Percentiles rank a stretch among this genome's conserved stretches.
phyloP scores from a whole-genome alignment of 805 yeast genomes.

The Hanseniaspora jakobsenii region DNA sequence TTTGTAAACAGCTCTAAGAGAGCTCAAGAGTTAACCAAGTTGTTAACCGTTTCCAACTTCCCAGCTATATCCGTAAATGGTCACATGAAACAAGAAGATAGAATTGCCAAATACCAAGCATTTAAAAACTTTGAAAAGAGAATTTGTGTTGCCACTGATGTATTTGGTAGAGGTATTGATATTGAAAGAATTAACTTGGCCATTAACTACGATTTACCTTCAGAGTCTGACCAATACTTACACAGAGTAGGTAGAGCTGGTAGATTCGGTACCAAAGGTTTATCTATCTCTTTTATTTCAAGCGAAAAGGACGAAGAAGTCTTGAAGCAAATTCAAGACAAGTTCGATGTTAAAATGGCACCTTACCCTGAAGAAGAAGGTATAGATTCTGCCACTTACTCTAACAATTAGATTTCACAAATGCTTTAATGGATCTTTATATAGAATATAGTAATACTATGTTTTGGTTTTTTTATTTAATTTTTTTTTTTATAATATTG shows the following conservation, averaged over 20 bases:
- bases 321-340: constrained; percentile 82
- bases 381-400: constrained; percentile 92
- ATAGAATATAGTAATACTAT: neutral
- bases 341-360: constrained; percentile 90
- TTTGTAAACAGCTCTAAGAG: constrained; percentile 85
- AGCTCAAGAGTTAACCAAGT: constrained; percentile 81
- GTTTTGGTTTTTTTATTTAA: neutral
- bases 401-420: constrained; percentile 92
- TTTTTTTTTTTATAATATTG: too few relatives aligned
- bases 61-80: constrained; percentile 96
- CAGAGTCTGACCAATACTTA: constrained; percentile 92
- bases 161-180: constrained; percentile 98
- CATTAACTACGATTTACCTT: constrained; percentile 92
- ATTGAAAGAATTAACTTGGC: constrained; percentile 97
- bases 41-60: constrained; percentile 84
- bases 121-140: constrained; percentile 97
- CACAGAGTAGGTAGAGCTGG: constrained; percentile 99
- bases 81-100: constrained; percentile 91
- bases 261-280: constrained; percentile 98
- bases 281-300: constrained; percentile 82
- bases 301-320: constrained; percentile 81
- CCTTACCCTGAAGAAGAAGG: constrained; percentile 91
- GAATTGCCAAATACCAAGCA: constrained; percentile 90
- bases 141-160: constrained; percentile 96
- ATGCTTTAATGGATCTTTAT: neutral